Conservation (phyloP, 2,329 filamentous ascomycete genomes). For the Lachnellula suecica region DNA sequence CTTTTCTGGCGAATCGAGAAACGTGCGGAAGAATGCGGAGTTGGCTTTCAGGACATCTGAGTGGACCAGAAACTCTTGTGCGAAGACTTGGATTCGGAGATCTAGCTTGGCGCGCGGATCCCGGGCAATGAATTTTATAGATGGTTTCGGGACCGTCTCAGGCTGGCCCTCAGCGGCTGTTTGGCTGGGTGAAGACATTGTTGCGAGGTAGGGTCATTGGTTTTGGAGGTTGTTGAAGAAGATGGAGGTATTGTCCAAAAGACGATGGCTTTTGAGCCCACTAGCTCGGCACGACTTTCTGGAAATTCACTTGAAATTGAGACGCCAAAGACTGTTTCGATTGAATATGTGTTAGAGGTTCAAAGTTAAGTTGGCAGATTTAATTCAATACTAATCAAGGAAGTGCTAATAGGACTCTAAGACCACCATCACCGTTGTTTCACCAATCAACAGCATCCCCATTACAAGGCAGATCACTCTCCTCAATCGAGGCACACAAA, state of each 20-base stretch:
- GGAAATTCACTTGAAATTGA: too few relatives aligned
- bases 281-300: too few relatives aligned
- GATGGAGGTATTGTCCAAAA: too few relatives aligned
- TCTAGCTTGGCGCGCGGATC: conserved; percentile 1
- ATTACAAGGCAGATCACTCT: conserved; percentile 12
- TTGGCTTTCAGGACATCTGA: conserved; percentile 10
- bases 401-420: too few relatives aligned
- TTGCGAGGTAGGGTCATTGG: too few relatives aligned
- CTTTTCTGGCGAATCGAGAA: conserved; percentile 15
- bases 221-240: too few relatives aligned
- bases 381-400: too few relatives aligned
- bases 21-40: conserved; percentile 12
- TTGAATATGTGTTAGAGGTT: too few relatives aligned
- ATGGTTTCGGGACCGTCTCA: not conserved
- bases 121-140: not conserved
- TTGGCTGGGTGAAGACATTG: not conserved
- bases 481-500: conserved; percentile 11
- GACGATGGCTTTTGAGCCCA: too few relatives aligned
- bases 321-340: too few relatives aligned
- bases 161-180: not conserved
- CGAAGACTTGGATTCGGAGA: conserved; percentile 6
- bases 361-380: too few relatives aligned
- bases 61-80: conserved; percentile 4
- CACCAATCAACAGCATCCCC: conserved; percentile 11
- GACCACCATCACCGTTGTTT: too few relatives aligned